A percentile compares a stretch with the other conserved stretches of the same genome.
phyloP scores from a whole-genome alignment of 495 filamentous ascomycete genomes.

The Aspergillus wentii region DNA sequence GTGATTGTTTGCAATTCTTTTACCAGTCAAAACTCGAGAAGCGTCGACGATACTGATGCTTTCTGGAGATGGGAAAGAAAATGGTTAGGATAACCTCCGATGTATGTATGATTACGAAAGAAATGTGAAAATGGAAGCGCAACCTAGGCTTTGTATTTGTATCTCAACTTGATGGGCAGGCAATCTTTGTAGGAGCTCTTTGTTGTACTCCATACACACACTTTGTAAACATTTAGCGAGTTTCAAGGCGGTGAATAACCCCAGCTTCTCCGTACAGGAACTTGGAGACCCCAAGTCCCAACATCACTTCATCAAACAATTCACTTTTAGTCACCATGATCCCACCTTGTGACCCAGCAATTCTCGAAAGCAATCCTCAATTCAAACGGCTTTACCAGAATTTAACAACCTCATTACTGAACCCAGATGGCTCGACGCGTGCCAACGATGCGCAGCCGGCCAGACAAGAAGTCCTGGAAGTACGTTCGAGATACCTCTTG shows the following conservation, averaged over 20 bases:
- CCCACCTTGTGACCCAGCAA: slow-evolving; percentile 56
- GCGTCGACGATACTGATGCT: too few relatives aligned
- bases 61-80: not conserved
- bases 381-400: slow-evolving; percentile 61
- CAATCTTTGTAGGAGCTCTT: not conserved
- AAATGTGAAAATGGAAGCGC: slow-evolving; percentile 36
- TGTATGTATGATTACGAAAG: slow-evolving; percentile 45
- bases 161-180: too few relatives aligned
- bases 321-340: too few relatives aligned
- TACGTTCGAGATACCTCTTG: slow-evolving; percentile 20
- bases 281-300: too few relatives aligned
- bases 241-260: slow-evolving; percentile 7
- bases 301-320: too few relatives aligned
- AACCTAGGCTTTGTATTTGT: slow-evolving; percentile 9
- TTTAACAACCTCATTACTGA: slow-evolving; percentile 53
- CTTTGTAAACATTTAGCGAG: slow-evolving; percentile 1
- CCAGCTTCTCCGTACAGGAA: slow-evolving; percentile 9
- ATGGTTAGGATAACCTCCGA: slow-evolving; percentile 9
- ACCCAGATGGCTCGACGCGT: slow-evolving; percentile 58
- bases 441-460: slow-evolving; percentile 48
- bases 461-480: slow-evolving; percentile 47
- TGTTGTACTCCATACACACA: not conserved
- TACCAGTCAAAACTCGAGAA: too few relatives aligned
- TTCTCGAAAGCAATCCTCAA: slow-evolving; percentile 58
- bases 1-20: too few relatives aligned